A percentile compares a stretch with the other conserved stretches of the same genome.
Evolutionary conservation across 257 asterid species (phyloP).

Genomic region (Gardenia jasminoides): DNA sequence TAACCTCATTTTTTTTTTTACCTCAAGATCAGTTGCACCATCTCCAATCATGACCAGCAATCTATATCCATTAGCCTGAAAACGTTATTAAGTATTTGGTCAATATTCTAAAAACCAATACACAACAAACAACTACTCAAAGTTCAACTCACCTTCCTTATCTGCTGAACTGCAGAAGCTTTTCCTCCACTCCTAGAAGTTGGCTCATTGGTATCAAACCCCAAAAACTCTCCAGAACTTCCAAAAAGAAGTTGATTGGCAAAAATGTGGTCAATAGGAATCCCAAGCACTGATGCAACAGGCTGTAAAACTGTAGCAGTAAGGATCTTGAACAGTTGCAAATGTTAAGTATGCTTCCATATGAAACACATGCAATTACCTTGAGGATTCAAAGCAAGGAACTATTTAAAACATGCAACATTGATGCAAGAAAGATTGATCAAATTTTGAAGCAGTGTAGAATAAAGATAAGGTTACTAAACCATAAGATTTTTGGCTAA

Average conservation of each 20-base stretch:
- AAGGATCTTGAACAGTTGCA: conserved; percentile 8
- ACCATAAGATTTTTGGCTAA: not conserved
- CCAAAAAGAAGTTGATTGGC: conserved; percentile 80
- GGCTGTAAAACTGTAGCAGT: conserved; percentile 44
- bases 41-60: conserved; percentile 91
- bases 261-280: conserved; percentile 62
- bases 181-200: conserved; percentile 95
- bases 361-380: not conserved
- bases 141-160: conserved; percentile 58
- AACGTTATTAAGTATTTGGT: conserved; percentile 1
- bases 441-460: not conserved
- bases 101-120: conserved; percentile 10
- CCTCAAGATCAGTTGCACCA: conserved; percentile 99
- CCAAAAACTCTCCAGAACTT: conserved; percentile 73
- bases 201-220: conserved; percentile 74
- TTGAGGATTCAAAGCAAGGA: not conserved
- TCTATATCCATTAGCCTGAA: conserved; percentile 61
- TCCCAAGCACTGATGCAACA: conserved; percentile 73
- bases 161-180: conserved; percentile 76
- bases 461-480: not conserved
- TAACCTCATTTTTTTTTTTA: conserved; percentile 25
- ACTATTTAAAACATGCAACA: not conserved
- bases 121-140: not conserved
- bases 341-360: not conserved
- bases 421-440: not conserved